Conservation (phyloP, 129 eudicot species). For the Calendula officinalis region DNA sequence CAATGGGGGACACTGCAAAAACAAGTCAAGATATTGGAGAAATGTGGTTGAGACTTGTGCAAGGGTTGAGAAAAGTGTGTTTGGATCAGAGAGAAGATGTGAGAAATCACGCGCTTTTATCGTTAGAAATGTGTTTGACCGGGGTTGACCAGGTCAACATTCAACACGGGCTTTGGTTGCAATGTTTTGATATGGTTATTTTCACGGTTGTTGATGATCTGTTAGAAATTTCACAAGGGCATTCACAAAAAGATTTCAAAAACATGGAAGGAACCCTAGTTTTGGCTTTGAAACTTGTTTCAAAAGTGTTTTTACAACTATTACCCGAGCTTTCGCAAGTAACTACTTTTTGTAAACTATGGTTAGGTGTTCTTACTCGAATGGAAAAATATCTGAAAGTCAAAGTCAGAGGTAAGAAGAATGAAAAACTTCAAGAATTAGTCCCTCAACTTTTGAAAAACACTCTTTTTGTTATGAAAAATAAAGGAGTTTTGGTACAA, state of each 20-base stretch:
- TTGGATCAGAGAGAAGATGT: slow-evolving; percentile 89
- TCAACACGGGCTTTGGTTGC: slow-evolving; percentile 57
- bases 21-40: slow-evolving; percentile 66
- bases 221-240: slow-evolving; percentile 66
- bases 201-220: slow-evolving; percentile 82
- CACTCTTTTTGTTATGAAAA: slow-evolving; percentile 63
- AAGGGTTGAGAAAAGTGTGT: slow-evolving; percentile 78
- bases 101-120: slow-evolving; percentile 68
- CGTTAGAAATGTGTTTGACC: slow-evolving; percentile 61
- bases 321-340: slow-evolving; percentile 60
- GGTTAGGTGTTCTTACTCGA: slow-evolving; percentile 68
- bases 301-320: slow-evolving; percentile 56
- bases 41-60: slow-evolving; percentile 89
- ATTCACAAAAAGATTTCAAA: slow-evolving; percentile 65
- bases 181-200: slow-evolving; percentile 81
- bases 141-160: slow-evolving; percentile 61
- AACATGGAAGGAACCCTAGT: slow-evolving; percentile 85
- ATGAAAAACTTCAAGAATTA: slow-evolving; percentile 70
- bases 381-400: slow-evolving; percentile 69
- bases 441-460: slow-evolving; percentile 76
- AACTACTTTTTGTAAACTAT: slow-evolving; percentile 67
- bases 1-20: too few species aligned
- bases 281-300: slow-evolving; percentile 60
- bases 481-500: slow-evolving; percentile 56
- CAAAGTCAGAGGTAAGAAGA: slow-evolving; percentile 58